Evolutionary conservation across 257 asterid genomes (phyloP).

Genomic region (Nicotiana attenuata): DNA sequence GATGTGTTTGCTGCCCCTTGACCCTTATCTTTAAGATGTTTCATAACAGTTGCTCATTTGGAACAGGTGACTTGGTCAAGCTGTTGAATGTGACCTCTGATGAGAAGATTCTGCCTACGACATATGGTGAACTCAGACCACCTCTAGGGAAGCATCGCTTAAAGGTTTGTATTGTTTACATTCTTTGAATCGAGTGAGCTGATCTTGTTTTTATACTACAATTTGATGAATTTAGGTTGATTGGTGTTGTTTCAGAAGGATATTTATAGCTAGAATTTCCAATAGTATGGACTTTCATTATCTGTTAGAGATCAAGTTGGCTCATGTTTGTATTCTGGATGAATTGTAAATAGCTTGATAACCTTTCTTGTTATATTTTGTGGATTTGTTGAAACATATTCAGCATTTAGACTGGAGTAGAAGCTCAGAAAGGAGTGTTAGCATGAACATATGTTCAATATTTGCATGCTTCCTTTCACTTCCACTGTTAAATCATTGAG

Average conservation of each 20-base stretch:
- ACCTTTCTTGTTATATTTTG: not conserved
- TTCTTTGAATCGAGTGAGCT: not conserved
- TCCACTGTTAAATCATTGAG: not conserved
- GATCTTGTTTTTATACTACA: not conserved
- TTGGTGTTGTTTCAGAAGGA: not conserved
- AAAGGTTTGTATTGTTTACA: slow-evolving; percentile 45
- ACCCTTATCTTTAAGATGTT: not conserved
- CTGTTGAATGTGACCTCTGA: slow-evolving; percentile 72
- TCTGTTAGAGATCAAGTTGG: not conserved
- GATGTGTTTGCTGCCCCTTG: not conserved
- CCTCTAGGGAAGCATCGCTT: slow-evolving; percentile 96
- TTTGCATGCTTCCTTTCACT: not conserved
- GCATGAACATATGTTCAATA: not conserved
- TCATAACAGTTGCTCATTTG: slow-evolving; percentile 6
- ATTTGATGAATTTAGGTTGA: not conserved
- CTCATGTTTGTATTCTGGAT: not conserved
- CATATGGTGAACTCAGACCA: slow-evolving; percentile 92
- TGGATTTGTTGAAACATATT: not conserved
- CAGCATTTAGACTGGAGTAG: not conserved
- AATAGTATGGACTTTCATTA: not conserved
- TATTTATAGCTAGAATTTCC: not conserved
- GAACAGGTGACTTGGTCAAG: slow-evolving; percentile 71
- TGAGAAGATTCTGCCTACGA: slow-evolving; percentile 62
- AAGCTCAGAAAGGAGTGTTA: not conserved
- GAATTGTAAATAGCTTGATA: slow-evolving; percentile 1